A percentile compares a stretch with the other conserved stretches of the same genome.
Evolutionary conservation across 352 stramenopile species (phyloP).

Genomic region (Aphanomyces astaci): DNA sequence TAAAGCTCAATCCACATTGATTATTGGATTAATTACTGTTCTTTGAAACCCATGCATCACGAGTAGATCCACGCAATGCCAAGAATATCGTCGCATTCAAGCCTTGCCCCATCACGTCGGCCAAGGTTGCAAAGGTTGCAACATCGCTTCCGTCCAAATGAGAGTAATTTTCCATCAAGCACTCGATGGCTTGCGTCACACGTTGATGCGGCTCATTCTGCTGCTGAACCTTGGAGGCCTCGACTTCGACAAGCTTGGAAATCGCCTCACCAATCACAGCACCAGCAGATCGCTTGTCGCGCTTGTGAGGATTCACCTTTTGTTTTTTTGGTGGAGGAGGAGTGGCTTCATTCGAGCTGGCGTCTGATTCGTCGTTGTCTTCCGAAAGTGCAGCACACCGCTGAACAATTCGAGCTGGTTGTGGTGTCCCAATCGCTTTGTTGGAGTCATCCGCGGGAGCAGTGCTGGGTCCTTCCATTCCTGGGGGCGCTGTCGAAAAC

Average conservation of each 20-base stretch:
- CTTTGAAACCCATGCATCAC: neutral
- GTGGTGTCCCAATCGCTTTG: neutral
- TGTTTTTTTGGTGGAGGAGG: constrained; percentile 3
- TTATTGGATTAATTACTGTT: neutral
- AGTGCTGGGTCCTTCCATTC: neutral
- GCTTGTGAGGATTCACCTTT: neutral
- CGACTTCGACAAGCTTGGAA: constrained; percentile 4
- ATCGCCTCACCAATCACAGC: neutral
- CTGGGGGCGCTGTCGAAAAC: neutral
- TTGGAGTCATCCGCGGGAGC: neutral
- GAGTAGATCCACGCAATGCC: neutral
- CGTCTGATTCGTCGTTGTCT: neutral
- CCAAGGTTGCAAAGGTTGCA: neutral
- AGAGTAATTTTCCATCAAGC: neutral
- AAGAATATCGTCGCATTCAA: neutral
- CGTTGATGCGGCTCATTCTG: neutral
- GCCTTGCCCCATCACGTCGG: neutral
- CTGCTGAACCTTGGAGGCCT: neutral
- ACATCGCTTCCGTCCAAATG: neutral
- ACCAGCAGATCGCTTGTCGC: neutral
- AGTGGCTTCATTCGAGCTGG: neutral
- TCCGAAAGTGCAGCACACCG: neutral
- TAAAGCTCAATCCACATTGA: neutral
- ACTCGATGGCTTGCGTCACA: neutral
- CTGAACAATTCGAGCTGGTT: neutral